Evolutionary conservation across 352 stramenopile species (phyloP).

Genomic region (Detonula confervacea): DNA sequence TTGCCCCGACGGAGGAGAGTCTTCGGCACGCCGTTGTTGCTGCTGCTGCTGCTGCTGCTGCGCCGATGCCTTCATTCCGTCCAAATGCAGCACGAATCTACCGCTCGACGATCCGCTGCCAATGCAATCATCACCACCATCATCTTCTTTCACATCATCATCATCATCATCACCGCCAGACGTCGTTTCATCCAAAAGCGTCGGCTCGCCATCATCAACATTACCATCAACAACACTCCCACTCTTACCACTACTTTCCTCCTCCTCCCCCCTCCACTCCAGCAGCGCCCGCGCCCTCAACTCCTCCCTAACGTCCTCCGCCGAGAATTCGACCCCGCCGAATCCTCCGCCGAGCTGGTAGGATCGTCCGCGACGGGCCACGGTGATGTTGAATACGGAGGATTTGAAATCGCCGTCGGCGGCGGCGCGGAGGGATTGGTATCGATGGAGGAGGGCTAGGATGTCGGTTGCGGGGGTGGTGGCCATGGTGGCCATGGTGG

Average conservation of each 20-base stretch:
- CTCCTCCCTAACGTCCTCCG: conserved; percentile 46
- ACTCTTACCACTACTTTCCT: no score
- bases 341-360: conserved; percentile 39
- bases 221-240: no score
- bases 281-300: conserved; percentile 27
- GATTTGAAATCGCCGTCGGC: conserved; percentile 19
- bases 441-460: conserved; percentile 46
- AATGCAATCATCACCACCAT: background rate
- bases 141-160: background rate
- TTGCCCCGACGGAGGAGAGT: no score
- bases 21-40: no score
- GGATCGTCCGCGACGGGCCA: conserved; percentile 28
- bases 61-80: conserved; percentile 30
- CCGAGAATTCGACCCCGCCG: conserved; percentile 21
- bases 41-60: no score
- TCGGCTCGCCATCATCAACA: no score
- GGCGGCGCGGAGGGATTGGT: conserved; percentile 20
- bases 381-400: conserved; percentile 40
- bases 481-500: conserved; percentile 1
- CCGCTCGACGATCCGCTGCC: background rate
- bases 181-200: no score
- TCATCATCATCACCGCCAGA: no score
- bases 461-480: conserved; percentile 19
- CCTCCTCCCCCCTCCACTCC: conserved; percentile 12
- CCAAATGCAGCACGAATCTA: conserved; percentile 46